Conservation (phyloP, 305 asterid species). For the Fraxinus platypoda region DNA sequence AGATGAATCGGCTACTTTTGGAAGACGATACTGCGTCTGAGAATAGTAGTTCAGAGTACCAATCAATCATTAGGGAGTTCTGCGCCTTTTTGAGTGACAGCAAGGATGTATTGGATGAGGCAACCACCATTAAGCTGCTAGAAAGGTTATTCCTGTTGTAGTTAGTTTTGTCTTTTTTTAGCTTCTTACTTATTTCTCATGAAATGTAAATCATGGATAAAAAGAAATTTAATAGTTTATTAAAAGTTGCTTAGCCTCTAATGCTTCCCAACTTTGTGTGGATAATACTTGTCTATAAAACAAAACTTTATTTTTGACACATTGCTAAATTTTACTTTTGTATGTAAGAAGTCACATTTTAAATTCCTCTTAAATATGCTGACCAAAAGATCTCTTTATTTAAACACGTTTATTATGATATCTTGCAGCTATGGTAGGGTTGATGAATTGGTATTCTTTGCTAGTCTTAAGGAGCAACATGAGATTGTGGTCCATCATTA, state of each 20-base stretch:
- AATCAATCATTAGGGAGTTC: constrained; percentile 70
- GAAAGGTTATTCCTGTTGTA: constrained; percentile 60
- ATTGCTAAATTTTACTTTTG: constrained; percentile 22
- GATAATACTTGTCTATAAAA: constrained; percentile 10
- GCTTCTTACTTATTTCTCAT: constrained; percentile 4
- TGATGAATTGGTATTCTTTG: constrained; percentile 97
- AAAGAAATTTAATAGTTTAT: neutral
- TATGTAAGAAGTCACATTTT: constrained; percentile 3
- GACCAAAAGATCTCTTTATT: constrained; percentile 1
- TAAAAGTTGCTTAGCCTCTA: constrained; percentile 10
- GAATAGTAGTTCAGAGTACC: constrained; percentile 57
- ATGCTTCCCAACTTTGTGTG: constrained; percentile 12
- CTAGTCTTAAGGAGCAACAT: constrained; percentile 87
- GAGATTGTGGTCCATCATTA: constrained; percentile 92
- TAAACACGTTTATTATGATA: constrained; percentile 22
- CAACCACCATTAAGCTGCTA: constrained; percentile 88
- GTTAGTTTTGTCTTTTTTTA: constrained; percentile 13
- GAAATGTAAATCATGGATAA: constrained; percentile 10
- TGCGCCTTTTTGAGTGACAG: constrained; percentile 89
- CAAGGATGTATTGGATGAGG: constrained; percentile 97
- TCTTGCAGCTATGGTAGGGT: constrained; percentile 90
- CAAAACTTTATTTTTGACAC: constrained; percentile 5
- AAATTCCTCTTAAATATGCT: constrained; percentile 7
- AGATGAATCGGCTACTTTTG: constrained; percentile 88
- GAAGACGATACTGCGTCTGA: constrained; percentile 71